phyloP scores from a whole-genome alignment of 2,329 filamentous ascomycete genomes.

The Allantophomopsis cytisporea region DNA sequence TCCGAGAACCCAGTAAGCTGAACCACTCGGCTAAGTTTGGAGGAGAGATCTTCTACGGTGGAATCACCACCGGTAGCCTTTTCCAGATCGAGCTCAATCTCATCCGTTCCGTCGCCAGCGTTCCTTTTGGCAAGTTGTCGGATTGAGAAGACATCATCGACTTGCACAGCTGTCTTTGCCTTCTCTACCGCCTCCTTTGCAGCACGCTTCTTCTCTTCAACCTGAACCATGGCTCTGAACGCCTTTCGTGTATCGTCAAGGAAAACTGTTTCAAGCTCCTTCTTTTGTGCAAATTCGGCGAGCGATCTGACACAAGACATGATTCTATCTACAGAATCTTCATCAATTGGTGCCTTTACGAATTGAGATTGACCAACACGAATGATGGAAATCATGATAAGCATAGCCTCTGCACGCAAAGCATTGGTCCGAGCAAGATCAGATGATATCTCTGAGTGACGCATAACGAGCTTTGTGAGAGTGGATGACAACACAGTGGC shows the following conservation, averaged over 20 bases:
- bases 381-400: slow-evolving; percentile 98
- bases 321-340: slow-evolving; percentile 95
- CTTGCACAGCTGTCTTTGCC: slow-evolving; percentile 85
- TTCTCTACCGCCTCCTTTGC: slow-evolving; percentile 87
- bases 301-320: slow-evolving; percentile 94
- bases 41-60: slow-evolving; percentile 72
- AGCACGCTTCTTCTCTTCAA: slow-evolving; percentile 95
- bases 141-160: slow-evolving; percentile 89
- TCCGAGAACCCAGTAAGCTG: slow-evolving; percentile 98
- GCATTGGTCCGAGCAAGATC: slow-evolving; percentile 84
- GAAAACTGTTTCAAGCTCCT: slow-evolving; percentile 85
- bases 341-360: slow-evolving; percentile 91
- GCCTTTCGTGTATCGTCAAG: slow-evolving; percentile 89
- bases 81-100: slow-evolving; percentile 81
- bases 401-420: slow-evolving; percentile 90
- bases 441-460: slow-evolving; percentile 82
- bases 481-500: slow-evolving; percentile 92
- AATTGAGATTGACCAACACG: slow-evolving; percentile 98
- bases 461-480: slow-evolving; percentile 94
- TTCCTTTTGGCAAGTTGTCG: slow-evolving; percentile 91
- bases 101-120: slow-evolving; percentile 64
- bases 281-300: slow-evolving; percentile 78
- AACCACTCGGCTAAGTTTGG: slow-evolving; percentile 90
- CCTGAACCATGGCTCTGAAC: slow-evolving; percentile 93
- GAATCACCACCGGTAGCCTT: slow-evolving; percentile 87